A percentile compares a stretch with the other conserved stretches of the same genome.
phyloP scores from a whole-genome alignment of 148 eudicot species.

The Silene latifolia region DNA sequence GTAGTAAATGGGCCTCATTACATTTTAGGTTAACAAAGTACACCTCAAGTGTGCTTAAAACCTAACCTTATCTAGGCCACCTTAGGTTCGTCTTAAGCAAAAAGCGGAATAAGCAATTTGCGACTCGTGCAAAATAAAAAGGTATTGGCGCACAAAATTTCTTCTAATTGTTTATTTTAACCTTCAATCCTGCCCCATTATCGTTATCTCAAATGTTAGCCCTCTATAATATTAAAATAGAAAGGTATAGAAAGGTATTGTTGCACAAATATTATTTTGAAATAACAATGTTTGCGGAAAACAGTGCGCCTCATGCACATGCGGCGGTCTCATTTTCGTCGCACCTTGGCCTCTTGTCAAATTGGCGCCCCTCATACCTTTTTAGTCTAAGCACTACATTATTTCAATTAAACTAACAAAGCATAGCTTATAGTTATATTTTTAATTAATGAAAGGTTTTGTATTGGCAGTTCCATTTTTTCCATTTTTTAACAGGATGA shows the following conservation, averaged over 20 bases:
- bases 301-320: neutral
- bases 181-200: neutral
- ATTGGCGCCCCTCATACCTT: neutral
- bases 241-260: neutral
- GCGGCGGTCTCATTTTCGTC: neutral
- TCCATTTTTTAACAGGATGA: neutral
- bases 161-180: neutral
- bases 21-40: too few species aligned
- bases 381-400: neutral
- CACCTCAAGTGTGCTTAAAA: too few species aligned
- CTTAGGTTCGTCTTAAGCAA: neutral
- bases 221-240: neutral
- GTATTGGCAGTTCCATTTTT: neutral
- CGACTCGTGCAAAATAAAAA: neutral
- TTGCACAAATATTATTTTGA: neutral
- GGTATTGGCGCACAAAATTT: neutral
- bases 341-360: neutral
- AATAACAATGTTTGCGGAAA: neutral
- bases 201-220: neutral
- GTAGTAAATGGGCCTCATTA: neutral
- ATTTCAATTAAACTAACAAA: neutral
- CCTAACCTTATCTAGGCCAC: too few species aligned
- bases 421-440: neutral
- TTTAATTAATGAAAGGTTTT: neutral
- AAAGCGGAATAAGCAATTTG: neutral